Percentiles rank a stretch among this genome's conserved stretches.
Evolutionary conservation across 345 rosid species (phyloP).

Genomic region (Acer saccharum): DNA sequence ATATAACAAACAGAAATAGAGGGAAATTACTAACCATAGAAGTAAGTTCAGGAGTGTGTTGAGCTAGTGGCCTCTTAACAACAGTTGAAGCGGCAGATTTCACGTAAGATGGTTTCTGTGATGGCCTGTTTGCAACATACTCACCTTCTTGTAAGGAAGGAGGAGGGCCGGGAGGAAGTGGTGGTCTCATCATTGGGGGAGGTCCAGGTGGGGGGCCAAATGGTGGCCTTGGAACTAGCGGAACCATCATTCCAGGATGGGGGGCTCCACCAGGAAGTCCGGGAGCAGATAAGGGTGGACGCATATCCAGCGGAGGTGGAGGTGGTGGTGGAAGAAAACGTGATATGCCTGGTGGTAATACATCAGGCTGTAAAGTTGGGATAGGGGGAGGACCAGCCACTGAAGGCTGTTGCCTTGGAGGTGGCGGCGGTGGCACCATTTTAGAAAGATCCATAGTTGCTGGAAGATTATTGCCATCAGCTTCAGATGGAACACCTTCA

Average conservation of each 20-base stretch:
- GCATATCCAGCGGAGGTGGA: conserved; percentile 71
- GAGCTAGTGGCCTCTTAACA: conserved; percentile 96
- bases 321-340: conserved; percentile 84
- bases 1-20: background rate
- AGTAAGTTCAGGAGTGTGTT: conserved; percentile 94
- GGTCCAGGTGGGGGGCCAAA: conserved; percentile 87
- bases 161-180: conserved; percentile 97
- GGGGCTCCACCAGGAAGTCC: conserved; percentile 56
- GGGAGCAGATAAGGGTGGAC: conserved; percentile 43
- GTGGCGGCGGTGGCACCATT: conserved; percentile 87
- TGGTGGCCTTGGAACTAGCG: conserved; percentile 78
- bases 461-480: conserved; percentile 43
- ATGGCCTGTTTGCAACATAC: conserved; percentile 46
- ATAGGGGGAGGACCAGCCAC: conserved; percentile 49
- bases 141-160: conserved; percentile 58
- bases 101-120: conserved; percentile 85
- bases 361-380: conserved; percentile 53
- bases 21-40: conserved; percentile 67
- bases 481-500: conserved; percentile 48
- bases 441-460: conserved; percentile 43
- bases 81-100: conserved; percentile 99
- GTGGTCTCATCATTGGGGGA: conserved; percentile 94
- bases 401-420: conserved; percentile 62
- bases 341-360: conserved; percentile 69
- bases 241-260: conserved; percentile 68